Base-by-base conservation (phyloP, 2,329 filamentous ascomycete species). In the Trichoderma harzianum region DNA sequence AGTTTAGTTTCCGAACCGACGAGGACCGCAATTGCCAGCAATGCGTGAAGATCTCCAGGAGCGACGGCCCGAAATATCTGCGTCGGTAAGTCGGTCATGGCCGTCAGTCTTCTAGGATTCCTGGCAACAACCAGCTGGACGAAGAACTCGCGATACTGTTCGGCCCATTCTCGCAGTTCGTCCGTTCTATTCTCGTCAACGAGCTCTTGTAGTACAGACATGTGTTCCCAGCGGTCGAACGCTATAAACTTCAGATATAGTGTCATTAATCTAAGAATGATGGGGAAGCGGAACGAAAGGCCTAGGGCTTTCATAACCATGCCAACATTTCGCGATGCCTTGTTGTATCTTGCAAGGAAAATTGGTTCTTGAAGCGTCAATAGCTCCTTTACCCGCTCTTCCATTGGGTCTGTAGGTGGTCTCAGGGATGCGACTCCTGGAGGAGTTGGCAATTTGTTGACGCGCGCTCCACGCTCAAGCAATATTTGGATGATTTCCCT, bases 21-120 rank as follows among this genome's bases (percentile, higher is more conserved):
- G 10, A 66, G 63, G 6, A 66, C 63, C 1, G 63, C 63, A 21
- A 66, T 66, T n/a, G 55, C 63, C 21, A 66, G 63, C 63, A 66
- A 36, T 57, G 63, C 63, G 55, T 66, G 63, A 14, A 66, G 63
- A 39, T 66, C 63, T 39, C 63, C 43, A 6, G 63, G 63, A n/a
- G 63, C 63, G 16, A 55, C 47, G 2, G 63, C 47, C 30, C 51
- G 47, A 39, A 66, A 66, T 11, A 66, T n/a, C 32, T 66, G 63
- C 63, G 63, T 66, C 30, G 63, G 63, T 32, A 66, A 47, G 63
- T 66, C 63, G 32, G 63, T 66, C 63, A 66, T 66, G 63, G 47
- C 63, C 28, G 32, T 66, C 12, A 66, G 14, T 11, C 47, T 66
- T 57, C 30, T 55, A 7, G 63, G 63, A 28, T 66, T 66, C 5